Base-by-base conservation (phyloP, 1,284 basidiomycete genomes). In the Kwoniella shivajii region DNA sequence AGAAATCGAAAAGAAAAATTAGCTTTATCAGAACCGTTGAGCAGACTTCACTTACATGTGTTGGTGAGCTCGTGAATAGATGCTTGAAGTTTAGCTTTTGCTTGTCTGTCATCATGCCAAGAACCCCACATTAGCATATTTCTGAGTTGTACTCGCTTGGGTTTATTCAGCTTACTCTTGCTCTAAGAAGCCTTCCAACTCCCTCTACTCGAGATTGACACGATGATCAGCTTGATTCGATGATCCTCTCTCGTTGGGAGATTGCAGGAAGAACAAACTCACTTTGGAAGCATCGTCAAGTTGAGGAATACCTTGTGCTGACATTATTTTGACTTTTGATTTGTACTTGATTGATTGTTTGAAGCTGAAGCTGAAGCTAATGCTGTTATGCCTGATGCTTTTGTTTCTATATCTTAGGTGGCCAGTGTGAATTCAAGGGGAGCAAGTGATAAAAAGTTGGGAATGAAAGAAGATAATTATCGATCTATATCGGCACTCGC, bases 241-340 rank as follows among this genome's bases (percentile, higher is more conserved):
- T 13, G 20, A 11, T 2, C 18, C 18, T 6, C 7, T 3, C 50
- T 29, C 16, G 14, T 24, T 26, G 7, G 16, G 9, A 7, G 16
- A 9, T 34, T 34, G 36, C 6, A 16, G 36, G 16, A 33, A 20
- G 33, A 46, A 26, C 49, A 14, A 11, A 75, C 82, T 59, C 56
- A 88, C 89, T 80, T 87, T 86, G 24, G 88, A 85, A 13, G 86
- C 82, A 66, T 89, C 88, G 80, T 92, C 90, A 63, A 92, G 88
- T 65, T 86, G 84, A 60, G 73, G 72, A 46, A 68, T 57, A 62
- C 49, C 45, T 43, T 61, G 60, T 38, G 64, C 63, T 6, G 74
- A 67, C 68, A 72, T 74, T 20, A 3, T 14, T 24, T 44, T 20
- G 41, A 38, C 31, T 49, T 26, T 39, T 20, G 30, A 5, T 38